Conservation (phyloP, 2,329 filamentous ascomycete species). For the Fusarium annulatum region DNA sequence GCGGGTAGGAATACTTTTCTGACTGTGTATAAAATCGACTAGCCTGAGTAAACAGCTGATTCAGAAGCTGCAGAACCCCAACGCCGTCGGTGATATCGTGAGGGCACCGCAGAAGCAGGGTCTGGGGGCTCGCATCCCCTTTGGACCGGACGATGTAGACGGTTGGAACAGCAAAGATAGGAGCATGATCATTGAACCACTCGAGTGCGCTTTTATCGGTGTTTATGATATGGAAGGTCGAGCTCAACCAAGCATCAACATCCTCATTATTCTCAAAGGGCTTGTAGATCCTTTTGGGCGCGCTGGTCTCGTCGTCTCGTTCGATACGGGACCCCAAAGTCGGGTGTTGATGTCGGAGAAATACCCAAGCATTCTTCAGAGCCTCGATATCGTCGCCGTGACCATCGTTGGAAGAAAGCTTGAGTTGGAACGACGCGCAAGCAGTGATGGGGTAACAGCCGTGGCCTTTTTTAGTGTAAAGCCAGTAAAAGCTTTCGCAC, state of each 20-base stretch:
- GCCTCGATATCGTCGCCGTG: rapidly evolving
- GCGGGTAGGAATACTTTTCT: background rate
- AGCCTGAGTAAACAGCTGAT: background rate
- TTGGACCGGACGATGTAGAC: background rate
- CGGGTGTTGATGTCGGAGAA: background rate
- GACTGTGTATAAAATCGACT: rapidly evolving
- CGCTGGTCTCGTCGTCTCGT: rapidly evolving
- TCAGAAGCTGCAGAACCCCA: background rate
- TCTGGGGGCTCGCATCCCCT: background rate
- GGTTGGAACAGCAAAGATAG: background rate
- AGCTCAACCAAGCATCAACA: background rate
- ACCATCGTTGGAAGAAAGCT: rapidly evolving
- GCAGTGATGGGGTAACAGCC: background rate
- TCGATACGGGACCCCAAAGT: background rate
- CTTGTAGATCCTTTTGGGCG: background rate
- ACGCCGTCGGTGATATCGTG: constrained; percentile 1
- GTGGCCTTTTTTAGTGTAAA: background rate
- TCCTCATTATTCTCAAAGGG: background rate
- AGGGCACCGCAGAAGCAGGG: background rate
- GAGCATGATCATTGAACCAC: background rate
- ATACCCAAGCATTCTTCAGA: background rate
- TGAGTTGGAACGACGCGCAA: background rate
- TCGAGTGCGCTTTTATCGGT: background rate
- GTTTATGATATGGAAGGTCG: background rate
- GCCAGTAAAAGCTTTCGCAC: background rate